Evolutionary conservation across 75 land plant species (phyloP).

Genomic region (Pseudotsuga menziesii): DNA sequence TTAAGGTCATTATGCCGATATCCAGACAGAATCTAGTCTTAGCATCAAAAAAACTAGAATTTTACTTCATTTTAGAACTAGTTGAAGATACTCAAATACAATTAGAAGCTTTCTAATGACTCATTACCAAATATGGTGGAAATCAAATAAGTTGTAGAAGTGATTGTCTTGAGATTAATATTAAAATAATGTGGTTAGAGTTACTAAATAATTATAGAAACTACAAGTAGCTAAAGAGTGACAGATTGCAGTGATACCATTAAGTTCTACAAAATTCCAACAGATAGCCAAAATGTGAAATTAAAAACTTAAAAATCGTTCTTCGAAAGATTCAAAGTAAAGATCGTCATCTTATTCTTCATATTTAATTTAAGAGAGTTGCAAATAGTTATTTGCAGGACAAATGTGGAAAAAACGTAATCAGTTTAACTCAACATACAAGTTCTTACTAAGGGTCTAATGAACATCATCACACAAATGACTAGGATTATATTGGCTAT

Average conservation of each 20-base stretch:
- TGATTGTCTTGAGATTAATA: background rate
- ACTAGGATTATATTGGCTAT: no score
- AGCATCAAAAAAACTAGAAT: background rate
- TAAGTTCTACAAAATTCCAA: background rate
- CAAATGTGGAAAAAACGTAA: background rate
- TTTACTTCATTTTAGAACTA: background rate
- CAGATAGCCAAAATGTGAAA: background rate
- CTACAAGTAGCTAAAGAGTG: background rate
- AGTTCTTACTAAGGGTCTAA: no score
- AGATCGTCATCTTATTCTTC: slow-evolving; percentile 7
- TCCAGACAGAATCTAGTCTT: slow-evolving; percentile 1
- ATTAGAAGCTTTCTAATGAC: background rate
- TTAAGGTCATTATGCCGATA: background rate
- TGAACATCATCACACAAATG: no score
- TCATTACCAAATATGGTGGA: background rate
- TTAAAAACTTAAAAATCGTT: slow-evolving; percentile 5
- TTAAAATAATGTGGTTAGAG: slow-evolving; percentile 5
- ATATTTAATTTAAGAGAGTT: background rate
- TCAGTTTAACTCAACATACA: background rate
- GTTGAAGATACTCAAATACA: background rate
- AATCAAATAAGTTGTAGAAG: slow-evolving; percentile 2
- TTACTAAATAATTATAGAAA: background rate
- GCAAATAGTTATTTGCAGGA: background rate
- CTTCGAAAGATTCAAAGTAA: slow-evolving; percentile 1
- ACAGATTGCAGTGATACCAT: background rate